Evolutionary conservation across 129 eudicot genomes (phyloP), one percentile per base, ranked within the genome.

Genomic region (Saussurea involucrata): DNA sequence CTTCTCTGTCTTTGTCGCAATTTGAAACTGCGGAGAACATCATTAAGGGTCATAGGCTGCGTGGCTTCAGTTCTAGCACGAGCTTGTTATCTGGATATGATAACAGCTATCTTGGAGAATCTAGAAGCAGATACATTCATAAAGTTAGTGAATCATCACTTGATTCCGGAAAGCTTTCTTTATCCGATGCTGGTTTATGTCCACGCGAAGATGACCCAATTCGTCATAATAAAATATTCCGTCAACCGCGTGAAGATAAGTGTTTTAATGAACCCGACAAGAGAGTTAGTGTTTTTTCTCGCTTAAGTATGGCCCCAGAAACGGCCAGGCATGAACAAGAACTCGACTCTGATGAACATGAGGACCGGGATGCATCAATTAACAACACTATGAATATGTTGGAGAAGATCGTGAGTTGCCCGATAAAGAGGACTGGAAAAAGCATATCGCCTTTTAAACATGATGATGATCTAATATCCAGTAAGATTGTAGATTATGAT

Each of bases 211-310:
- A 66, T 22, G 75, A 81, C 58, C 33, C 72, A 34, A 33, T 33
- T 34, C 33, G 49, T 68, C 33, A 21, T 22, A 72, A 61, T 15
- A 65, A 34, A 28, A 13, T 61, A n/a, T 37, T 17, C 22, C 22
- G 8, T 33, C 25, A 13, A 55, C 34, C 57, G 57, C 40, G 32
- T 77, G 77, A 68, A 68, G 69, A 64, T 63, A 77, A 36, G 68
- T 46, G 6, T 27, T 21, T 24, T 18, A 65, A 74, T 63, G 72
- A 74, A 71, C 25, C 42, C 27, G 63, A 37, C 53, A 75, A 67
- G 49, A 87, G 90, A 78, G 67, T 63, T 36, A 86, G 93, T 25
- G 96, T 91, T 57, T 91, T 91, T 83, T 6, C 82, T 66, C 91
- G 90, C 44, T 78, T 91, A 73, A 64, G 77, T 63, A 77, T 68